A percentile compares a stretch with the other conserved stretches of the same genome.
Conservation (phyloP, 495 filamentous ascomycete genomes). For the Cryomyces minteri region DNA sequence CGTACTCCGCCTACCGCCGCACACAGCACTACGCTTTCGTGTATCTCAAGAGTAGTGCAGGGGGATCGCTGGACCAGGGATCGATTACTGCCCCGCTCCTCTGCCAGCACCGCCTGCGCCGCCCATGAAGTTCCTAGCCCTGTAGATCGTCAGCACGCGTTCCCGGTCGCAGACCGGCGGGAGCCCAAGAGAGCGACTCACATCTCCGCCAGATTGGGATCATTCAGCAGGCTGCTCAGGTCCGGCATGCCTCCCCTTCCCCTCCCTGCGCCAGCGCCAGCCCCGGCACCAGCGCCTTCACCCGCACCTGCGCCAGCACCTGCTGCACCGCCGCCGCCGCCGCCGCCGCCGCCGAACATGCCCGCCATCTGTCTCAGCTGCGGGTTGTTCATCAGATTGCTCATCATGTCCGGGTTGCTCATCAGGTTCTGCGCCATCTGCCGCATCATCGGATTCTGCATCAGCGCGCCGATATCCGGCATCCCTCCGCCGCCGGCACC, state of each 20-base stretch:
- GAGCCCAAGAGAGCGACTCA: slow-evolving; percentile 29
- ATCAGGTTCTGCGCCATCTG: slow-evolving; percentile 93
- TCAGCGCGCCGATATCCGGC: slow-evolving; percentile 69
- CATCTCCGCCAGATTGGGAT: slow-evolving; percentile 86
- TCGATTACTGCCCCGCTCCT: slow-evolving; percentile 1
- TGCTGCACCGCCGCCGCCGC: slow-evolving; percentile 21
- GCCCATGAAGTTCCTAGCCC: slow-evolving; percentile 22
- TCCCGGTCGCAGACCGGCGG: not conserved
- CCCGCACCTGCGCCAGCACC: slow-evolving; percentile 28
- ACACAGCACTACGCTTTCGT: too few species aligned
- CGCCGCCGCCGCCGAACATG: slow-evolving; percentile 33
- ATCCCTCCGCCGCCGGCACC: slow-evolving; percentile 55
- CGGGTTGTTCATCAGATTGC: slow-evolving; percentile 88
- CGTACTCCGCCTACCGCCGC: too few species aligned
- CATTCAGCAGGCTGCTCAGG: slow-evolving; percentile 62
- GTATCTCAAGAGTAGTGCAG: too few species aligned
- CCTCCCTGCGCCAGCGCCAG: slow-evolving; percentile 30
- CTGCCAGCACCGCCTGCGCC: slow-evolving; percentile 10
- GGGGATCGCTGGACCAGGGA: too few species aligned
- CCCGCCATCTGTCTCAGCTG: slow-evolving; percentile 64
- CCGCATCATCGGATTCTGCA: slow-evolving; percentile 96
- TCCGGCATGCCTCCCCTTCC: slow-evolving; percentile 64
- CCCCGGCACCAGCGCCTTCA: slow-evolving; percentile 17
- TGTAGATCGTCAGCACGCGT: slow-evolving; percentile 1
- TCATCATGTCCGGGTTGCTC: slow-evolving; percentile 83